Conservation (phyloP, 768 basidiomycete species). For the Serendipita sp. region DNA sequence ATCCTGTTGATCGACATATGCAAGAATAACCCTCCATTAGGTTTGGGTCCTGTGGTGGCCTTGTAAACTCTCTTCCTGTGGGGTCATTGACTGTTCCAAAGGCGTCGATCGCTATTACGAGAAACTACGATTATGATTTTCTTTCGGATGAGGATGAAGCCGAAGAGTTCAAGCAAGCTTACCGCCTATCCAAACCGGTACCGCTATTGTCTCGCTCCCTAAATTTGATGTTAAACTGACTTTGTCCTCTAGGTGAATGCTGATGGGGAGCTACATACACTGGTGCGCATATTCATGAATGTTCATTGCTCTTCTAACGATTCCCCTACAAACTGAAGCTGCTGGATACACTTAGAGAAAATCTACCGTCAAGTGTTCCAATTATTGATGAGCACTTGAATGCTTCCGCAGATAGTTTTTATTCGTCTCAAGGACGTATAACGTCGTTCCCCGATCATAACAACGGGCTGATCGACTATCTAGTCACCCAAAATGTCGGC, state of each 20-base stretch:
- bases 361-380: constrained; percentile 27
- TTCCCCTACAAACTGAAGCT: constrained; percentile 4
- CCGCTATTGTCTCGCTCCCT: constrained; percentile 11
- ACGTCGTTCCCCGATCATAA: constrained; percentile 71
- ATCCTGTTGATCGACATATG: neutral
- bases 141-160: constrained; percentile 22
- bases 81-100: constrained; percentile 59
- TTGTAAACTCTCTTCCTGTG: constrained; percentile 44
- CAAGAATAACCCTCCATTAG: constrained; percentile 20
- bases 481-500: constrained; percentile 38
- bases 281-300: constrained; percentile 24
- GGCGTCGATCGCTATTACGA: constrained; percentile 46
- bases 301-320: neutral
- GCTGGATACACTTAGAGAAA: constrained; percentile 10
- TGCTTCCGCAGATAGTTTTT: constrained; percentile 78
- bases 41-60: constrained; percentile 65
- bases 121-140: constrained; percentile 70
- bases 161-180: constrained; percentile 31
- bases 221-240: constrained; percentile 8
- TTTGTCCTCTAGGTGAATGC: constrained; percentile 33
- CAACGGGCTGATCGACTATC: constrained; percentile 37
- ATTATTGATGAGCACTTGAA: constrained; percentile 33
- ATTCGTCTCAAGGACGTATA: constrained; percentile 71
- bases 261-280: constrained; percentile 34
- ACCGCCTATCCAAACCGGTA: constrained; percentile 52